phyloP scores from a whole-genome alignment of 1,139 yeast species.

The Kodamaea derodonti region DNA sequence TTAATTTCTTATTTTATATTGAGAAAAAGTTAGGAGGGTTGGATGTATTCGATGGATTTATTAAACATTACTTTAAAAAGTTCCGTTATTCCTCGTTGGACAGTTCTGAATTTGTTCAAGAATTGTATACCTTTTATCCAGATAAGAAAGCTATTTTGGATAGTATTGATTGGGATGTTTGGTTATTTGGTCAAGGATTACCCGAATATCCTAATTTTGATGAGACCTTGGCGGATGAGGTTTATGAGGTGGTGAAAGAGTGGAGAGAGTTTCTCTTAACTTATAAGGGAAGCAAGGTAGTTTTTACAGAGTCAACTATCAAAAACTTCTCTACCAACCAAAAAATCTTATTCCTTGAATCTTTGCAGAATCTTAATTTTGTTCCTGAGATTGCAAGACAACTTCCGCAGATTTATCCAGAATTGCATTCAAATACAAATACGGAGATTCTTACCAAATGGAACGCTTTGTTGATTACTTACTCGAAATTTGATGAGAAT shows the following conservation, averaged over 20 bases:
- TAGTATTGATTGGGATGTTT: constrained; percentile 23
- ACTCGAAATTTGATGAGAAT: constrained; percentile 18
- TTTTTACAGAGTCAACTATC: constrained; percentile 12
- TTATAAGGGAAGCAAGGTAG: constrained; percentile 5
- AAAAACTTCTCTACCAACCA: constrained; percentile 30
- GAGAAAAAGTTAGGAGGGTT: constrained; percentile 27
- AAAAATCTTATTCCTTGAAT: constrained; percentile 32
- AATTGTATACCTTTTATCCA: constrained; percentile 26
- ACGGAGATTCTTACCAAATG: constrained; percentile 33
- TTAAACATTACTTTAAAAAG: constrained; percentile 29
- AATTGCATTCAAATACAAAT: constrained; percentile 22
- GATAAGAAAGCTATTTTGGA: constrained; percentile 18
- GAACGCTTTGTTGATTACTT: constrained; percentile 28
- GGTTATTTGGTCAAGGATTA: constrained; percentile 30
- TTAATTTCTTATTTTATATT: constrained; percentile 28
- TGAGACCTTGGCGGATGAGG: constrained; percentile 29
- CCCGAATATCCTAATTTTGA: constrained; percentile 27
- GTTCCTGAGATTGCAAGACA: constrained; percentile 15
- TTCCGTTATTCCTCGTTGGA: constrained; percentile 31
- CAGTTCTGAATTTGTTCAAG: constrained; percentile 26
- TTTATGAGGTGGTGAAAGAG: constrained; percentile 23
- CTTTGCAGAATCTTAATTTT: constrained; percentile 17
- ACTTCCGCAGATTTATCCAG: constrained; percentile 24
- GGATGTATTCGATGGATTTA: constrained; percentile 27
- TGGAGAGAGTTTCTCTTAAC: constrained; percentile 18